Evolutionary conservation across 192 early-diverging fungal genomes (phyloP).

Genomic region (Phlyctochytrium arcticum): DNA sequence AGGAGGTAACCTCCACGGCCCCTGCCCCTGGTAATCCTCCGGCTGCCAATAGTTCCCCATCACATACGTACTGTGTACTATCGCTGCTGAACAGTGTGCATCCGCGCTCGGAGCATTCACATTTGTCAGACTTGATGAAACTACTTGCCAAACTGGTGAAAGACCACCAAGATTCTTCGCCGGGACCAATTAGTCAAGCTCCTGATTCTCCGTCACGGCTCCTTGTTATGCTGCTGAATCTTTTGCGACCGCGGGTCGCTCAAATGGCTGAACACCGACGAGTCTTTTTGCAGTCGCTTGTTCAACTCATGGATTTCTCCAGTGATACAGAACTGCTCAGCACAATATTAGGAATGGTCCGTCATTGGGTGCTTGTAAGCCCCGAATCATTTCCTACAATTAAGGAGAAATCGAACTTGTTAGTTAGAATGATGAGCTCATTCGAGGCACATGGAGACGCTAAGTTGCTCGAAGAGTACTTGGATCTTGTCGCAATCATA

Average conservation of each 20-base stretch:
- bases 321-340: slow-evolving; percentile 69
- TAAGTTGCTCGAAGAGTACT: slow-evolving; percentile 74
- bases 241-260: slow-evolving; percentile 34
- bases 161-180: slow-evolving; percentile 55
- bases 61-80: slow-evolving; percentile 21
- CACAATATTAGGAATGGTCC: slow-evolving; percentile 75
- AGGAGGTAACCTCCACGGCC: slow-evolving; percentile 12
- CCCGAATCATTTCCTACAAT: slow-evolving; percentile 89
- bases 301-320: slow-evolving; percentile 80
- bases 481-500: slow-evolving; percentile 86
- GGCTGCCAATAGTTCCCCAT: slow-evolving; percentile 10
- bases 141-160: slow-evolving; percentile 80
- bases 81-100: slow-evolving; percentile 2
- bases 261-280: slow-evolving; percentile 76
- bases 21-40: slow-evolving; percentile 2
- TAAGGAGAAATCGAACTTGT: slow-evolving; percentile 93
- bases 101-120: slow-evolving; percentile 27
- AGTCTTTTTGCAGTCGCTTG: slow-evolving; percentile 74
- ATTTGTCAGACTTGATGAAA: slow-evolving; percentile 75
- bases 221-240: slow-evolving; percentile 45
- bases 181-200: slow-evolving; percentile 17
- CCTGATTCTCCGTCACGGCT: slow-evolving; percentile 40
- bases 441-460: slow-evolving; percentile 63
- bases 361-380: slow-evolving; percentile 81
- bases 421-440: slow-evolving; percentile 86